A percentile compares a stretch with the other conserved stretches of the same genome.
Conservation (phyloP, 371 early-diverging fungal genomes). For the Enterospora canceri region DNA sequence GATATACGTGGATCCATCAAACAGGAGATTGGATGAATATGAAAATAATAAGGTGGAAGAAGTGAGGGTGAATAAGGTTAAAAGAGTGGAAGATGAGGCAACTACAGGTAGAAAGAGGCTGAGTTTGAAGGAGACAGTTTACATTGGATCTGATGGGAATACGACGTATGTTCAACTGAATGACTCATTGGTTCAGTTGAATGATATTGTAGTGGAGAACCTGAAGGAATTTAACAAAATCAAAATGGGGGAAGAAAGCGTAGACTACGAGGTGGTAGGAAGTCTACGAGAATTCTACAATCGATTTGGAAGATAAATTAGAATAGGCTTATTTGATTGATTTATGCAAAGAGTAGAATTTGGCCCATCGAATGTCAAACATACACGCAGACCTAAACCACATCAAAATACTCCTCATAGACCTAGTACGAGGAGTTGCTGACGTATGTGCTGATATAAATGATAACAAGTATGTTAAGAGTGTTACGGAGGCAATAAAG, state of each 20-base stretch:
- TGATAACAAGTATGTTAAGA: neutral
- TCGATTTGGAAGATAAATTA: neutral
- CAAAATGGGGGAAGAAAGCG: neutral
- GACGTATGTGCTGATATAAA: neutral
- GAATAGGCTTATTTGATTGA: too few species aligned
- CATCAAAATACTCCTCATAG: too few species aligned
- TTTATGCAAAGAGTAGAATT: too few species aligned
- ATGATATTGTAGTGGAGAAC: neutral
- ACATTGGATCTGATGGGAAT: neutral
- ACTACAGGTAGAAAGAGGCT: neutral
- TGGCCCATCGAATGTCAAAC: too few species aligned
- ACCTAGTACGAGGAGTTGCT: too few species aligned
- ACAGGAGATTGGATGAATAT: too few species aligned
- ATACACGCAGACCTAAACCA: too few species aligned
- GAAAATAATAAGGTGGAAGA: too few species aligned
- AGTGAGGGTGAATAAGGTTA: too few species aligned
- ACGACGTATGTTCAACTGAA: neutral
- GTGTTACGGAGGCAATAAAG: neutral
- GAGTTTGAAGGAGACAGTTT: neutral
- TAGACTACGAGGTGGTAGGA: neutral
- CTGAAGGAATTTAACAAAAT: neutral
- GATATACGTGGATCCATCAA: too few species aligned
- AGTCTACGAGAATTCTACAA: neutral
- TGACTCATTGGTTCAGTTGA: neutral
- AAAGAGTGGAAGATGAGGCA: neutral